Base-by-base conservation (phyloP, 2,329 filamentous ascomycete genomes). In the Paraconiothyrium sp. region DNA sequence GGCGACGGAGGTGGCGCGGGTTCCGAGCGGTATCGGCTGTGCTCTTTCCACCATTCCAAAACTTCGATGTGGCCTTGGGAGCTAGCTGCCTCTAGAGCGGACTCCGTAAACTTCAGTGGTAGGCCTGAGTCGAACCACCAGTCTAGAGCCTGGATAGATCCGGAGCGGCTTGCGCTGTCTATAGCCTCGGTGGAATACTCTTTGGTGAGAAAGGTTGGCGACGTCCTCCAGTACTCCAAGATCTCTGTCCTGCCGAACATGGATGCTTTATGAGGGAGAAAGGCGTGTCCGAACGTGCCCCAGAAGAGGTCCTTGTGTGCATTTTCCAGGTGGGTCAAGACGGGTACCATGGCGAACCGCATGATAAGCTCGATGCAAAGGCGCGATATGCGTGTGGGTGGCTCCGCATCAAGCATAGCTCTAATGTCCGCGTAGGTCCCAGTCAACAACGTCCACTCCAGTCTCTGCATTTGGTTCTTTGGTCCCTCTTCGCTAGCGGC, bases 41-140 rank as follows among this genome's bases (percentile, higher is more conserved):
- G 89, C 62, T 90, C 86, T 69, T 92, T 92, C 94, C 94, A 98
- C 94, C 94, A 98, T 70, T 96, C 90, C 1, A 98, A 85, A 0
- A 97, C 93, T 7, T 88, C 82, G n/a, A 97, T 84, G 67, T 95
- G 91, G 8, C 94, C 93, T 72, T 92, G 90, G 3, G 89, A 89
- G 61, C 91, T 94, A 34, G 94, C 94, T 72, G 94, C 91, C 78
- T 97, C 94, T 20, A 98, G 86, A 0, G 94, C 92, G 5, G 89
- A 86, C 76, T 97, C 93, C 11, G 92, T 97, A 78, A 95, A 97
- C 67, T 92, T 90, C 22, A 97, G 84, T 2, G 90, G 88, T 1
- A 97, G 84, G 0, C 91, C 91, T 0, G 90, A 92, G 24, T 90
- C 86, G 75, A 91, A 91, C 94, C 94, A 98, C 92, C 93, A 97